Conservation (phyloP, 805 yeast species). For the Saccharomycopsis schoenii region DNA sequence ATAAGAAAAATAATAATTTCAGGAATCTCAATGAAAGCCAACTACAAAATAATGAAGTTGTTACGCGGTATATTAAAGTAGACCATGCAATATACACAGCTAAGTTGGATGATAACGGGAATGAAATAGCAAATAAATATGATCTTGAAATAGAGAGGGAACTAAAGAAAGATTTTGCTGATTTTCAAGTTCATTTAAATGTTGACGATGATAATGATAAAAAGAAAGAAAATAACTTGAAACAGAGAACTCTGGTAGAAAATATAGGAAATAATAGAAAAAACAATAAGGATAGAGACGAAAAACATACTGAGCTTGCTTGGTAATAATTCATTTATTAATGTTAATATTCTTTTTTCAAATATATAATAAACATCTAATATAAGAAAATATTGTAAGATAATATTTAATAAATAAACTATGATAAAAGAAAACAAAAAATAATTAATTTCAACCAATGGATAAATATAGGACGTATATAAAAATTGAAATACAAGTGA, state of each 20-base stretch:
- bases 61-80: slow-evolving; percentile 3
- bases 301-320: not conserved
- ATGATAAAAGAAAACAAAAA: not conserved
- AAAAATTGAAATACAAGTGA: not conserved
- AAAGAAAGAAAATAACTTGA: not conserved
- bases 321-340: not conserved
- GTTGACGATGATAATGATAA: not conserved
- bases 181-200: not conserved
- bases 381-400: not conserved
- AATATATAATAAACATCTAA: not conserved
- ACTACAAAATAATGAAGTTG: not conserved
- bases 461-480: not conserved
- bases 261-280: not conserved
- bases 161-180: slow-evolving; percentile 12
- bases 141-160: slow-evolving; percentile 14
- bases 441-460: not conserved
- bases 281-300: not conserved
- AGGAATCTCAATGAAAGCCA: slow-evolving; percentile 39
- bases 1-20: not conserved
- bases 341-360: not conserved
- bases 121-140: slow-evolving; percentile 9
- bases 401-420: not conserved
- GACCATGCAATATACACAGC: slow-evolving; percentile 16
- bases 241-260: not conserved
- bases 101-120: slow-evolving; percentile 20